Evolutionary conservation across 2,329 filamentous ascomycete species (phyloP), one percentile per base, ranked within the genome.

Genomic region (Aureobasidium pullulans): DNA sequence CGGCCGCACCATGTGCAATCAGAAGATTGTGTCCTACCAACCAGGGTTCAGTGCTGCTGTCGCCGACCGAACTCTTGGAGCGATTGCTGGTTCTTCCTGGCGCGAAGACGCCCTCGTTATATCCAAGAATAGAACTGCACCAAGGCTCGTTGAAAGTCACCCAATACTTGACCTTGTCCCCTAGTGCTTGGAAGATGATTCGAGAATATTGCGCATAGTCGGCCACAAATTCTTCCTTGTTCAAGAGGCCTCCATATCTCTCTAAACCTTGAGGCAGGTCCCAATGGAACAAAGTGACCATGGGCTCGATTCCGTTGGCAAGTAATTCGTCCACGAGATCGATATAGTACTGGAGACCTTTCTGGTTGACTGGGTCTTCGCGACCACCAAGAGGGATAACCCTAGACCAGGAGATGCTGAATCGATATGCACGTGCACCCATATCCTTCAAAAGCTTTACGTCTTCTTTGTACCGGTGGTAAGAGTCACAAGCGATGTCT

Each of bases 221-320:
- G 61, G 86, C 81, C 2, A 88, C 84, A 72, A 94, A 95, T 75
- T 96, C 90, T 44, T 85, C 79, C 70, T 88, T 86, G 79, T 91
- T 90, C 65, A 94, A 76, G 59, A 91, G 80, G 19, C 90, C 90
- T 29, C 88, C 87, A 71, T 96, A 96, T 61, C 89, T 84, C 77
- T 87, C 83, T 19, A 96, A 79, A 61, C 77, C 86, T 66, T 90
- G 84, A 3, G 90, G 90, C 8, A 94, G 80, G 75, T 96, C 90
- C 90, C 90, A 95, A 75, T 96, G 90, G 74, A 87, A 89, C n/a
- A 96, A 79, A 2, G 90, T 96, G 68, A 95, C 83, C 72, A 94
- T 85, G 1, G 90, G 90, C 23, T 80, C 83, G 67, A 96, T 94
- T 60, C 86, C 89, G 6, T 86, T 88, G 4, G 80, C 88, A 47